phyloP scores from a whole-genome alignment of 164 flowering plant genomes.

The Buxus sempervirens region DNA sequence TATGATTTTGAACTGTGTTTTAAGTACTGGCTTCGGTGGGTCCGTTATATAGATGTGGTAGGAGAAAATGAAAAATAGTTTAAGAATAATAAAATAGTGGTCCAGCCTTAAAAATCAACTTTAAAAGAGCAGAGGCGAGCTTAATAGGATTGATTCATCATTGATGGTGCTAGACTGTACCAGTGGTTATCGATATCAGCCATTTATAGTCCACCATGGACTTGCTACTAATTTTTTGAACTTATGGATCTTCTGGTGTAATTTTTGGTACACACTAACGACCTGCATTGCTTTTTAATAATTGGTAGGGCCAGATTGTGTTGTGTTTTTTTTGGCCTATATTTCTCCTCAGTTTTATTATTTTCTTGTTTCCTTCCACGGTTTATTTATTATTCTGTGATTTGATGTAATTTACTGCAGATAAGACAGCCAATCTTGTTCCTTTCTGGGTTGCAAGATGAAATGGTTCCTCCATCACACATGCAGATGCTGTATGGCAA shows the following conservation, averaged over 20 bases:
- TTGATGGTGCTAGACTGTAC: too few relatives aligned
- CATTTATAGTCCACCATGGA: too few relatives aligned
- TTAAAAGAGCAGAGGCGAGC: too few relatives aligned
- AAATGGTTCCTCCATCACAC: slow-evolving; percentile 96
- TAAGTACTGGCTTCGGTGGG: too few relatives aligned
- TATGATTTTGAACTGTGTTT: too few relatives aligned
- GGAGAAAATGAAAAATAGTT: too few relatives aligned
- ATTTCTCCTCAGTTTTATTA: neutral
- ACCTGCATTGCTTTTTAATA: neutral
- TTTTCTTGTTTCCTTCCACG: neutral
- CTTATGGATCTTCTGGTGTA: neutral
- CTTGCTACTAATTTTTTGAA: too few relatives aligned
- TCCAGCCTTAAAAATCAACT: too few relatives aligned
- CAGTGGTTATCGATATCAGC: too few relatives aligned
- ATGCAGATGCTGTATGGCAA: slow-evolving; percentile 89
- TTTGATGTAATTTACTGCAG: slow-evolving; percentile 35
- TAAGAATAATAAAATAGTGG: too few relatives aligned
- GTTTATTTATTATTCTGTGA: neutral
- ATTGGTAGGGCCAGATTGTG: neutral
- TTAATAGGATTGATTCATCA: too few relatives aligned
- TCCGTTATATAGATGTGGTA: too few relatives aligned
- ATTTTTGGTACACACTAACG: neutral
- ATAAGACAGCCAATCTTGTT: slow-evolving; percentile 85
- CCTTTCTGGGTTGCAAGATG: slow-evolving; percentile 93
- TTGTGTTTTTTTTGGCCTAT: neutral